Conservation (phyloP, 163 green algal species). For the Chloromonas sp. region DNA sequence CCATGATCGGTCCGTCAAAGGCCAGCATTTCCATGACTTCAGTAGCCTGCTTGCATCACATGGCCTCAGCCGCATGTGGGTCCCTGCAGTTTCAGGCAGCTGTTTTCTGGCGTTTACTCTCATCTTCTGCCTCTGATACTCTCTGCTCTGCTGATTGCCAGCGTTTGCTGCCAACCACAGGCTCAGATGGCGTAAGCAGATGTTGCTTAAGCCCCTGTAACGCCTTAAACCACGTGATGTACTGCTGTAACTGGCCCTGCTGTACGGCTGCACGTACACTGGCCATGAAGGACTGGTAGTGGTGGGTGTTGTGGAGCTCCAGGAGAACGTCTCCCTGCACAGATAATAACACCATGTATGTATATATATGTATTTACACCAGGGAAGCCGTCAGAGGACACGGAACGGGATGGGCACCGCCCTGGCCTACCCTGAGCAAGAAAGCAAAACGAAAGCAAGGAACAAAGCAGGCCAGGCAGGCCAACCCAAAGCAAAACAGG, state of each 20-base stretch:
- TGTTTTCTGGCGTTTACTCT: background rate
- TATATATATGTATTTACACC: no score
- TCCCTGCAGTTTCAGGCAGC: no score
- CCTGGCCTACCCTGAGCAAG: no score
- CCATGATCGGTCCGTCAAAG: no score
- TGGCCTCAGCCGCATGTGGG: no score
- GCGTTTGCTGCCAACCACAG: background rate
- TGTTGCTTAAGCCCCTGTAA: background rate
- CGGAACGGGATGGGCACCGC: no score
- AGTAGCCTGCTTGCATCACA: background rate
- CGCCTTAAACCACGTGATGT: background rate
- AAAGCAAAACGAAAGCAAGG: no score
- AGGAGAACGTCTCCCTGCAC: conserved; percentile 70
- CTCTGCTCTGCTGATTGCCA: background rate
- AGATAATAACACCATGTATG: background rate
- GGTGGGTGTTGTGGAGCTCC: conserved; percentile 76
- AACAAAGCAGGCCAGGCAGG: no score
- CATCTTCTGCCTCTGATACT: background rate
- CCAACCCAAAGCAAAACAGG: no score
- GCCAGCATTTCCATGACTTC: background rate
- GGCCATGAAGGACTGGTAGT: conserved; percentile 60
- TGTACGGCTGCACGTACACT: conserved; percentile 17
- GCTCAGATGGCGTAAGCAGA: background rate
- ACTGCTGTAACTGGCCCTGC: background rate
- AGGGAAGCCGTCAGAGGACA: no score